Evolutionary conservation across 129 eudicot genomes (phyloP), one percentile per base, ranked within the genome.

Genomic region (Calendula officinalis): DNA sequence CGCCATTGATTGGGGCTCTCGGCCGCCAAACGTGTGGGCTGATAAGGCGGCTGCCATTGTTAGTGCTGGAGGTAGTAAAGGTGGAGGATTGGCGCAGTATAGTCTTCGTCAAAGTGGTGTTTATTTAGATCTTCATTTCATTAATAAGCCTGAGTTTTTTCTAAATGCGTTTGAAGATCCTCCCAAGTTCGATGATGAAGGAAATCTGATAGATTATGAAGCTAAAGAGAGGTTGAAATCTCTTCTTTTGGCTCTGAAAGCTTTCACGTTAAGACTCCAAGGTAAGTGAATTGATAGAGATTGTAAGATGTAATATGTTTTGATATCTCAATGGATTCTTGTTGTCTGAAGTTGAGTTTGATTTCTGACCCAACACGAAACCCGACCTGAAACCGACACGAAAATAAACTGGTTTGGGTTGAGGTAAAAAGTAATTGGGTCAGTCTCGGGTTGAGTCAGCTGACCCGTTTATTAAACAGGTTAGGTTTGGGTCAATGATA

Each of bases 1-100:
- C 55, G 89, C 96, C 1, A 71, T 88, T n/a, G 96, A 88, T 62
- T 88, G 96, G 96, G 96, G 79, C 37, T 88, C 96, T 1, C 71
- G 96, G 70, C 61, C 82, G 4, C 86, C 96, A 44, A 88, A 84
- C 53, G 88, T 76, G 6, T 88, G 86, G 89, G 92, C 81, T 34
- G 88, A 80, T 33, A 88, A 84, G 73, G 71, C 92, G 16, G 94
- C 89, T 16, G 96, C 92, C 14, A 72, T 84, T 4, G 72, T 88
- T 14, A 88, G 92, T 60, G 75, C 89, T 1, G 92, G 86, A 12
- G 92, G 96, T 35, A 66, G 72, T 45, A 79, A 72, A 53, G 88
- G 96, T 5, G 92, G 96, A 7, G 84, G 83, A 0, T 70, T 83
- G 11, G 70, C 89, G 7, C 92, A 88, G 8, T 88, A 88, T 72